Conservation (phyloP, 1,284 basidiomycete genomes). For the Entoloma clypeatum region DNA sequence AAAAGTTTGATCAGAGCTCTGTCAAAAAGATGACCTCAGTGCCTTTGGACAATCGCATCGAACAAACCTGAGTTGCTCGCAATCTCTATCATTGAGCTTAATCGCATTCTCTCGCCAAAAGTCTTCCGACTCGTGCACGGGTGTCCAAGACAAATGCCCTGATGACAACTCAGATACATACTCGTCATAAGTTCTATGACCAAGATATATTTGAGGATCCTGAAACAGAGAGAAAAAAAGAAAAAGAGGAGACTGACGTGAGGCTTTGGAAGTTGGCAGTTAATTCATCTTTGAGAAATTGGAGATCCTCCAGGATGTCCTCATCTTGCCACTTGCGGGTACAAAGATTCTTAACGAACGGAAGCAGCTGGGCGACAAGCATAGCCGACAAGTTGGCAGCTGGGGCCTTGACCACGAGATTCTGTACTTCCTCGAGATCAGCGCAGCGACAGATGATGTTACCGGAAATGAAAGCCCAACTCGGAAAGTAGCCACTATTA, state of each 20-base stretch:
- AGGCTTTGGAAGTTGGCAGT: conserved; percentile 81
- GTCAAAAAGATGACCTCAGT: conserved; percentile 3
- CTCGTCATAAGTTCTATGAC: conserved; percentile 86
- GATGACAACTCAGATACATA: conserved; percentile 89
- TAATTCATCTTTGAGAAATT: conserved; percentile 82
- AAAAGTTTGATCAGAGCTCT: conserved; percentile 75
- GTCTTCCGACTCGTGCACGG: conserved; percentile 92
- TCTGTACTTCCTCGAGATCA: conserved; percentile 43
- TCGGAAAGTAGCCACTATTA: conserved; percentile 90
- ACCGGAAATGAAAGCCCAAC: conserved; percentile 38
- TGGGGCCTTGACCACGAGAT: conserved; percentile 82
- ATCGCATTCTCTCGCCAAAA: conserved; percentile 97
- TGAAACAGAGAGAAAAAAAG: conserved; percentile 3
- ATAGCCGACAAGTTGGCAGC: conserved; percentile 86
- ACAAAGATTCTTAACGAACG: conserved; percentile 82
- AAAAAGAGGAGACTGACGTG: conserved; percentile 75
- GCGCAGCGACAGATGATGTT: conserved; percentile 4
- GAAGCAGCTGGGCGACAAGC: conserved; percentile 84
- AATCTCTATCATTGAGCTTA: conserved; percentile 79
- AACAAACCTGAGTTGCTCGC: conserved; percentile 73
- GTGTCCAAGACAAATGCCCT: conserved; percentile 91
- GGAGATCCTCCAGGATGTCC: conserved; percentile 89
- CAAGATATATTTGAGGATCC: conserved; percentile 2
- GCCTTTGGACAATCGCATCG: neutral
- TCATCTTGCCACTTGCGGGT: conserved; percentile 93